phyloP scores from a whole-genome alignment of 2,329 filamentous ascomycete genomes.

The Capronia coronata region DNA sequence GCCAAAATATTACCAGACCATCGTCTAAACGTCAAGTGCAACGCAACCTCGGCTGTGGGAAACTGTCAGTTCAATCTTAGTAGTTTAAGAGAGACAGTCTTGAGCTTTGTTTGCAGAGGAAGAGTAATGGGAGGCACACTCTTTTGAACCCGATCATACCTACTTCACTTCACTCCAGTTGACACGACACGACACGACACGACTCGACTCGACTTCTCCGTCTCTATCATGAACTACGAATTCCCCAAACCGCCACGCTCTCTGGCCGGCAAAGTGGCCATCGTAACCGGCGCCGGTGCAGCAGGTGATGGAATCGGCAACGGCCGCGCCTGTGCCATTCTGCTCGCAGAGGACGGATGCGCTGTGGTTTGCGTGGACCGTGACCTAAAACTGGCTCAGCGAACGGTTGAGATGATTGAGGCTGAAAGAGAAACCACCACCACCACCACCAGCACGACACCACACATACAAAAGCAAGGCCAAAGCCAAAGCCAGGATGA shows the following conservation, averaged over 20 bases:
- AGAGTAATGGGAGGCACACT: no score
- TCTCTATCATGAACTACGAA: conserved; percentile 11
- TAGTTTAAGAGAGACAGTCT: no score
- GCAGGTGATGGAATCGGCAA: conserved; percentile 55
- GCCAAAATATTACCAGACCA: no score
- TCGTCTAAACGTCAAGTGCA: no score
- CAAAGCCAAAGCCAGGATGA: no score
- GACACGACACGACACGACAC: not conserved
- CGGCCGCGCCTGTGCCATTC: conserved; percentile 52
- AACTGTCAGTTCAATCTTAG: no score
- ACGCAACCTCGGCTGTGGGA: no score
- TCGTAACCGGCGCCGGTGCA: conserved; percentile 56
- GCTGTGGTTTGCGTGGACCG: conserved; percentile 55
- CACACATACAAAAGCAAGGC: not conserved
- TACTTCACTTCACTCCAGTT: no score
- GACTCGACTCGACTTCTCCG: not conserved
- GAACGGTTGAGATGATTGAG: conserved; percentile 50
- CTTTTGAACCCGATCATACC: no score
- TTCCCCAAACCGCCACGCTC: conserved; percentile 26
- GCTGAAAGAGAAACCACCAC: conserved; percentile 26
- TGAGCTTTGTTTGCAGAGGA: no score
- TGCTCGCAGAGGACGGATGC: conserved; percentile 55
- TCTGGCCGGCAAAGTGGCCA: conserved; percentile 34
- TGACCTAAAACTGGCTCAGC: conserved; percentile 44
- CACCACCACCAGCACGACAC: not conserved